Evolutionary conservation across 2,329 filamentous ascomycete genomes (phyloP), one percentile per base, ranked within the genome.

Genomic region (Aspergillus amoenus): DNA sequence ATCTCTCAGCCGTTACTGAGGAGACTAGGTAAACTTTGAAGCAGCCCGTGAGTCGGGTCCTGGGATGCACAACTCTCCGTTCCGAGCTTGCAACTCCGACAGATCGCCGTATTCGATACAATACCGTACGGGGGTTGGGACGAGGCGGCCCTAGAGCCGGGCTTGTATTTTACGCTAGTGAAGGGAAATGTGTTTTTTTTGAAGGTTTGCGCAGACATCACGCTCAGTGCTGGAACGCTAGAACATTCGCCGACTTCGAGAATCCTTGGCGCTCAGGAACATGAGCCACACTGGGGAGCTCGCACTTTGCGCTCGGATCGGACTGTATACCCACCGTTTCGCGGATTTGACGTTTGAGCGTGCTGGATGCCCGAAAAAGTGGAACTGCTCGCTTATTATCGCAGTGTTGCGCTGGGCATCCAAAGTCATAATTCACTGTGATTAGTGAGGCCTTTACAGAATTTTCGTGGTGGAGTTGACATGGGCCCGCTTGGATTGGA

Each of bases 191-290:
- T 37, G 24, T 32, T 47, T 30, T 46, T 46, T 47, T 47, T 34
- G 5, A 30, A 47, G 34, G 43, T 30, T 32, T 11, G 13, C 43
- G 24, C 24, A 24, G 24, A 9, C 9, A 30, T 30, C 27, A 30
- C 27, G 9, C 1, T 30, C 27, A 30, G 27, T 11, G 27, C 27
- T 30, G n/a, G 30, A 32, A 8, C n/a, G 47, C 47, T 41, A 40
- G 34, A 50, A 50, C 47, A 41, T 30, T 27, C 7, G 34, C 34
- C 21, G 18, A 9, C 22, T 49, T 50, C 47, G 18, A 50, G 47
- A 50, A 40, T 32, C 27, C 60, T 63, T 60, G 61, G 59, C 57
- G 45, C 45, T 39, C 45, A 48, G 45, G 45, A 37, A 37, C 45
- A 13, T 24, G 47, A 37, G 39, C 50, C 30, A 52, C 40, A 37